A percentile compares a stretch with the other conserved stretches of the same genome.
phyloP scores from a whole-genome alignment of 331 rosid genomes.

The Ulmus americana region DNA sequence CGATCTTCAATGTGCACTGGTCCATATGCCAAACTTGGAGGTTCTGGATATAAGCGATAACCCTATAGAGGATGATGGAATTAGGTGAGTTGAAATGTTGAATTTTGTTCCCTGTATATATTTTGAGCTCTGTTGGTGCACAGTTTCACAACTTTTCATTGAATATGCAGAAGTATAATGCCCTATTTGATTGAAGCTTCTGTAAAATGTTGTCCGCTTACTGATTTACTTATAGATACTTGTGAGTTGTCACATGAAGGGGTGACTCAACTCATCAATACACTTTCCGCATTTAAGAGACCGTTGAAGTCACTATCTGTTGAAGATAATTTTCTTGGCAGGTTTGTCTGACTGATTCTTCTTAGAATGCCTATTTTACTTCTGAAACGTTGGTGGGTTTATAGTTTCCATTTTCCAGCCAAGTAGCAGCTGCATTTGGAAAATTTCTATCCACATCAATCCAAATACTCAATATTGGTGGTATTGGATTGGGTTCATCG shows the following conservation, averaged over 20 bases:
- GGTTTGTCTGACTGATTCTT: conserved; percentile 45
- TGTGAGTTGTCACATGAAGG: conserved; percentile 64
- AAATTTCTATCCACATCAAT: conserved; percentile 45
- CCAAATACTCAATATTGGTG: conserved; percentile 50
- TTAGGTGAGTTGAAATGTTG: conserved; percentile 47
- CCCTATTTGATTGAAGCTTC: conserved; percentile 56
- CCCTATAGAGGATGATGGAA: conserved; percentile 66
- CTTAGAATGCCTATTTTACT: conserved; percentile 20
- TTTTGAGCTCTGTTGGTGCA: conserved; percentile 14
- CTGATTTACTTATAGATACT: conserved; percentile 53
- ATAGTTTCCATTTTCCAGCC: conserved; percentile 40
- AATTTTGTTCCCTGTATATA: conserved; percentile 17
- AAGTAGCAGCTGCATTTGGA: conserved; percentile 64
- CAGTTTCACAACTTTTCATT: conserved; percentile 30
- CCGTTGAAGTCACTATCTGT: conserved; percentile 70
- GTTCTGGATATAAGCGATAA: conserved; percentile 84
- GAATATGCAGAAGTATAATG: conserved; percentile 53
- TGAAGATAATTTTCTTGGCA: conserved; percentile 79
- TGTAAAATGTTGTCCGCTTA: conserved; percentile 36
- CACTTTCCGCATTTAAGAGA: conserved; percentile 45
- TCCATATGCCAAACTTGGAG: conserved; percentile 66
- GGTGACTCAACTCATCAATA: conserved; percentile 46
- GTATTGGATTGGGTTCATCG: conserved; percentile 54
- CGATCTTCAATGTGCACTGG: conserved; percentile 57
- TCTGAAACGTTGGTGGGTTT: conserved; percentile 19